phyloP scores from a whole-genome alignment of 805 yeast genomes.

The Isabelozyma gotoi region DNA sequence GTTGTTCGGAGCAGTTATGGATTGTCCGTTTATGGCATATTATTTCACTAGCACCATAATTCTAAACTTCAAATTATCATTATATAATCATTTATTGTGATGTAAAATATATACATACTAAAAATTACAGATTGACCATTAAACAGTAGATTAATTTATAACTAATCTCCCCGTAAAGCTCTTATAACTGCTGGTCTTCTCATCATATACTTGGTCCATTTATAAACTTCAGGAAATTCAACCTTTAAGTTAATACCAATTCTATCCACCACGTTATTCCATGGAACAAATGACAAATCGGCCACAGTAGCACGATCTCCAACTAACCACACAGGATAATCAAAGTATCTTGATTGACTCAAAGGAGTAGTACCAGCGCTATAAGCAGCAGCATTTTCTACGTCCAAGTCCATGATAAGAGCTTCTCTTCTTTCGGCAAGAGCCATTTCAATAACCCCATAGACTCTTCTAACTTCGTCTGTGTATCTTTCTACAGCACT shows the following conservation, averaged over 20 bases:
- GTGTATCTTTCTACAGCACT: conserved; percentile 88
- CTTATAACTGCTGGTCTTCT: conserved; percentile 87
- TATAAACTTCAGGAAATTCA: conserved; percentile 93
- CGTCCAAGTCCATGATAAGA: conserved; percentile 82
- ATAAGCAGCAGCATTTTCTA: conserved; percentile 84
- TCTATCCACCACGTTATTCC: conserved; percentile 94
- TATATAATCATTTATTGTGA: too few relatives aligned
- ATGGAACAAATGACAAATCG: conserved; percentile 89
- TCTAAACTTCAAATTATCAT: too few relatives aligned
- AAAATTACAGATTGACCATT: too few relatives aligned
- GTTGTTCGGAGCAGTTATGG: too few relatives aligned
- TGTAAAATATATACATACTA: too few relatives aligned
- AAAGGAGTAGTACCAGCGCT: conserved; percentile 86
- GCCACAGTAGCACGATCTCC: conserved; percentile 82
- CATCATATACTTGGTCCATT: conserved; percentile 96
- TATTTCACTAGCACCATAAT: too few relatives aligned
- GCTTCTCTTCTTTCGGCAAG: conserved; percentile 91
- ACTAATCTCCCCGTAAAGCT: conserved; percentile 74
- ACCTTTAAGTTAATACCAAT: conserved; percentile 84
- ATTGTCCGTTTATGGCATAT: too few relatives aligned
- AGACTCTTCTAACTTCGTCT: conserved; percentile 89
- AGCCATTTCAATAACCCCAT: conserved; percentile 93
- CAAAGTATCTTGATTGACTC: conserved; percentile 81
- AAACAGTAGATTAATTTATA: too few relatives aligned
- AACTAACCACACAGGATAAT: conserved; percentile 93